phyloP scores from a whole-genome alignment of 1,284 basidiomycete genomes.

The Irpex sp. region DNA sequence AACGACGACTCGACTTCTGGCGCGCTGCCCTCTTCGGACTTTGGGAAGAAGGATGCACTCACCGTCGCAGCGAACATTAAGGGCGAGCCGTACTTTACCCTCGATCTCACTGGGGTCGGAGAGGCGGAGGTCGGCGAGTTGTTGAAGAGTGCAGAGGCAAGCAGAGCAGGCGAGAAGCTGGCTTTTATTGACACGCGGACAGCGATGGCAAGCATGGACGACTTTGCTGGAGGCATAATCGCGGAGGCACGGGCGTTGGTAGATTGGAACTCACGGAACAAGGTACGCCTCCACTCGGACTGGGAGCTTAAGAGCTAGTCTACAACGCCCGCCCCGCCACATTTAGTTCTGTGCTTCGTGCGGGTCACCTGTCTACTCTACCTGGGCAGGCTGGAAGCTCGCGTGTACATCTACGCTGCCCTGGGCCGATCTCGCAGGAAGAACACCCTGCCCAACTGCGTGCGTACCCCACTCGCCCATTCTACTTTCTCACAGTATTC shows the following conservation, averaged over 20 bases:
- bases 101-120: conserved; percentile 64
- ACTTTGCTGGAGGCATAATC: conserved; percentile 68
- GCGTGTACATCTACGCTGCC: conserved; percentile 74
- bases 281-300: conserved; percentile 39
- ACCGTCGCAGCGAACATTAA: conserved; percentile 55
- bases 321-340: conserved; percentile 10
- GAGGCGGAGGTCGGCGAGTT: conserved; percentile 41
- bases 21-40: conserved; percentile 62
- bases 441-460: conserved; percentile 67
- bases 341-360: conserved; percentile 85
- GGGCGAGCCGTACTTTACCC: conserved; percentile 76
- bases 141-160: conserved; percentile 37
- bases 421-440: conserved; percentile 59
- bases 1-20: conserved; percentile 33
- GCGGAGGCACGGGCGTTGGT: conserved; percentile 76
- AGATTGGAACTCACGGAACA: conserved; percentile 89
- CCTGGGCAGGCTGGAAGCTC: conserved; percentile 97
- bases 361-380: conserved; percentile 77
- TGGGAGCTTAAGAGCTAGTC: conserved; percentile 2
- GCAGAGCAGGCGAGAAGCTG: conserved; percentile 36
- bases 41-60: conserved; percentile 36
- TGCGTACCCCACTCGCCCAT: conserved; percentile 30
- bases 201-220: conserved; percentile 51
- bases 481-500: conserved; percentile 3
- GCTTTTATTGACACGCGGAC: conserved; percentile 70